Percentiles rank a stretch among this genome's conserved stretches.
Evolutionary conservation across 345 rosid species (phyloP).

Genomic region (Camelina sativa): DNA sequence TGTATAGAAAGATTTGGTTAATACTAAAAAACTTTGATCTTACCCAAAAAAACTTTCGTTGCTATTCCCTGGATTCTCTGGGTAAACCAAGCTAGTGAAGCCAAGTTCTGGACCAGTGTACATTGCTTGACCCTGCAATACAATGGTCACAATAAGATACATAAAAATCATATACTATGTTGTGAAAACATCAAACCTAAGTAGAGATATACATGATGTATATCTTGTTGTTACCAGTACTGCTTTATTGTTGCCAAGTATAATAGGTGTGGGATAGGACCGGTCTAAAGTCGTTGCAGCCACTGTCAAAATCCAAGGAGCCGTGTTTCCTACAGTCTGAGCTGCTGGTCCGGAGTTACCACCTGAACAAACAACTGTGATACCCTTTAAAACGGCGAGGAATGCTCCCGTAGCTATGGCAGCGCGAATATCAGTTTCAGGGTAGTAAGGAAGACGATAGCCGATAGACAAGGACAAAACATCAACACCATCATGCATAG

Average conservation of each 20-base stretch:
- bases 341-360: constrained; percentile 48
- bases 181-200: background rate
- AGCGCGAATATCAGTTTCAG: constrained; percentile 45
- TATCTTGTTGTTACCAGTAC: constrained; percentile 41
- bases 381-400: constrained; percentile 53
- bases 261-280: constrained; percentile 49
- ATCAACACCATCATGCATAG: constrained; percentile 62
- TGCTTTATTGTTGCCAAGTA: constrained; percentile 43
- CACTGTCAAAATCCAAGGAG: constrained; percentile 60
- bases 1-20: background rate
- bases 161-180: background rate
- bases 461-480: constrained; percentile 56
- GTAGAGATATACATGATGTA: no score
- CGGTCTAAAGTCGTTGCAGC: constrained; percentile 62
- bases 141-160: background rate
- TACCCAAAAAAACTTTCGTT: constrained; percentile 35
- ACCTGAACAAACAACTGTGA: constrained; percentile 49
- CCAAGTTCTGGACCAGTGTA: constrained; percentile 45
- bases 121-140: constrained; percentile 44
- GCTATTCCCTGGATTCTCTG: constrained; percentile 41
- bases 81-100: constrained; percentile 49
- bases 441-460: constrained; percentile 26
- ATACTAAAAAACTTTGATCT: background rate
- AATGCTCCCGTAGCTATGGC: constrained; percentile 51
- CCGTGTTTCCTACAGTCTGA: constrained; percentile 50